Evolutionary conservation across 2,329 filamentous ascomycete genomes (phyloP), one percentile per base, ranked within the genome.

Genomic region (Diaporthe aspalathi): DNA sequence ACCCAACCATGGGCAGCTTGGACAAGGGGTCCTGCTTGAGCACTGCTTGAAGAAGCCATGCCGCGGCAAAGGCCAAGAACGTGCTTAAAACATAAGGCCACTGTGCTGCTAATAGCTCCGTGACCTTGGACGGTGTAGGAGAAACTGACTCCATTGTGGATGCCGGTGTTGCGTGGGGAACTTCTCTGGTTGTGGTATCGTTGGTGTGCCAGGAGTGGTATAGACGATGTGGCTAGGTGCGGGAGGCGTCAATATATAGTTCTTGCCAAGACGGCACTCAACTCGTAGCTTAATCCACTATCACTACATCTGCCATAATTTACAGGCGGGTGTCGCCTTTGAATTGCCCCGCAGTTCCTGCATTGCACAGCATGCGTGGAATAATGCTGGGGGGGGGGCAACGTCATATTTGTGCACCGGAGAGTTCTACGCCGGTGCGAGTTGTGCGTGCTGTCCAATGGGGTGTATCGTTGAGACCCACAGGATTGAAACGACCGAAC

Each of bases 1-100:
- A 40, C 1, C 78, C 77, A 0, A 75, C 73, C 12, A 79, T 65
- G 1, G 79, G 79, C 4, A 80, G 62, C 3, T 72, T 72, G 11
- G 74, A 65, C 14, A 78, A 69, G 5, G 77, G 73, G 14, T 72
- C 72, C 29, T 52, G 52, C 7, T 66, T 67, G 17, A 77, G 24
- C 22, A 68, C 22, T 6, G 16, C 5, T 29, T 70, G 71, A 16
- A 72, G 32, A 35, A 72, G 53, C 68, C 53, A 72, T 54, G 68
- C 53, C 16, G 52, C 68, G 17, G 56, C 68, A 67, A 66, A 67
- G 8, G 40, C 68, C 35, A 70, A 32, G 22, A 72, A 38, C 11
- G 71, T 53, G n/a, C 29, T 63, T 40, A 70, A 45, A 12, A 70
- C 22, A 32, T 63, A 70, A 4, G 63, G 68, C 62, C 68, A 72